Conservation (phyloP, 805 yeast species). For the Candida nemodendra region DNA sequence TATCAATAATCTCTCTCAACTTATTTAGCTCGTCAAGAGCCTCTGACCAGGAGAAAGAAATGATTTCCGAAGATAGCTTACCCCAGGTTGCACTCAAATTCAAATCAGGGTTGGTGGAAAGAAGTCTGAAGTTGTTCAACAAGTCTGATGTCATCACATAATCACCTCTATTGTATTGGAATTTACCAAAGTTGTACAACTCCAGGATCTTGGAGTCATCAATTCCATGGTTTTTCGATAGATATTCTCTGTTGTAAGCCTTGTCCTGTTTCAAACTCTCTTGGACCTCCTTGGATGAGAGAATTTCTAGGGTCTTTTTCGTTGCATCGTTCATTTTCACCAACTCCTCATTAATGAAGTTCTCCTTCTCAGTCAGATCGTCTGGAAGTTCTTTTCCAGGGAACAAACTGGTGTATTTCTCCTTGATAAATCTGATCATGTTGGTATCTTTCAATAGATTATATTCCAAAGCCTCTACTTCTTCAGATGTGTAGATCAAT, state of each 20-base stretch:
- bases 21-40: constrained; percentile 53
- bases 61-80: constrained; percentile 58
- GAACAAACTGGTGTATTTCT: constrained; percentile 42
- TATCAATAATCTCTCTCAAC: constrained; percentile 58
- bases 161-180: constrained; percentile 63
- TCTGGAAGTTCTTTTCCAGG: constrained; percentile 40
- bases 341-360: constrained; percentile 38
- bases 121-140: constrained; percentile 53
- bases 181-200: constrained; percentile 57
- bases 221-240: constrained; percentile 45
- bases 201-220: constrained; percentile 48
- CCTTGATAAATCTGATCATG: constrained; percentile 50
- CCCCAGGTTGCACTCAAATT: constrained; percentile 67
- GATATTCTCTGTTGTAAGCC: constrained; percentile 46
- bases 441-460: constrained; percentile 57
- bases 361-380: constrained; percentile 41
- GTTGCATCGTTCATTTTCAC: constrained; percentile 41
- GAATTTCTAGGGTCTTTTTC: constrained; percentile 42
- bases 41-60: constrained; percentile 49
- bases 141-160: constrained; percentile 59
- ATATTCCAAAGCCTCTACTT: constrained; percentile 46
- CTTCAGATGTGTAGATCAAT: constrained; percentile 38
- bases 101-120: constrained; percentile 50
- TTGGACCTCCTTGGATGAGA: constrained; percentile 50
- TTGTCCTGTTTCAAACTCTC: constrained; percentile 54